Evolutionary conservation across 2,329 filamentous ascomycete genomes (phyloP).

Genomic region (Paracoccidioides brasiliensis): DNA sequence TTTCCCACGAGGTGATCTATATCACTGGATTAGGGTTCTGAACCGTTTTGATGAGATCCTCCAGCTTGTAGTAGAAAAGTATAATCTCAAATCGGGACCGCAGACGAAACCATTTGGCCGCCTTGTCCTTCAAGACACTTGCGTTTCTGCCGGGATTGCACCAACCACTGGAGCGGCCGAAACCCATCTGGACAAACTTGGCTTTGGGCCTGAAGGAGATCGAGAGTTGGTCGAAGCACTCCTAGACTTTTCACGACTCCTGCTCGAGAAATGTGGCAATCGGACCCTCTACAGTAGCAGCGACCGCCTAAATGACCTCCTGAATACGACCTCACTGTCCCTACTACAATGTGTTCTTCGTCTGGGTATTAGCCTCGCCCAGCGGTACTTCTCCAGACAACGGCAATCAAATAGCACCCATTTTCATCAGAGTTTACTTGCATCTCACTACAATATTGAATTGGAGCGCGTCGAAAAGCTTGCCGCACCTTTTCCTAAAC

Average conservation of each 20-base stretch:
- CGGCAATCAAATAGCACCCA: constrained; percentile 51
- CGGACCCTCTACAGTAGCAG: constrained; percentile 94
- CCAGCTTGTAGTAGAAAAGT: constrained; percentile 66
- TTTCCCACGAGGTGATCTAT: constrained; percentile 86
- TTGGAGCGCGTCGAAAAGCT: constrained; percentile 73
- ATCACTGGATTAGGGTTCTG: constrained; percentile 92
- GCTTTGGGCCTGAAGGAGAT: constrained; percentile 64
- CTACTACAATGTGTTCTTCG: constrained; percentile 67
- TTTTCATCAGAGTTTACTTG: constrained; percentile 59
- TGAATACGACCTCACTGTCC: constrained; percentile 72
- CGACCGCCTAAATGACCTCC: constrained; percentile 70
- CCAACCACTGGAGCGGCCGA: constrained; percentile 42
- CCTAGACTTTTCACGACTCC: constrained; percentile 70
- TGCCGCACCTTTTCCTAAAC: constrained; percentile 69
- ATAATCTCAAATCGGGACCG: constrained; percentile 65
- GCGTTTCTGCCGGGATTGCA: constrained; percentile 49
- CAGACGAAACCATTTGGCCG: constrained; percentile 62
- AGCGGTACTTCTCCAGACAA: constrained; percentile 83
- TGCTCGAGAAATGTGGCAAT: constrained; percentile 92
- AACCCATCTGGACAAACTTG: constrained; percentile 44
- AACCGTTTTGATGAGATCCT: constrained; percentile 88
- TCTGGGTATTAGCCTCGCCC: constrained; percentile 72
- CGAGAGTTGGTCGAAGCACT: constrained; percentile 64
- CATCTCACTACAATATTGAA: constrained; percentile 66
- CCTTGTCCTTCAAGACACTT: constrained; percentile 21